Evolutionary conservation across 352 stramenopile genomes (phyloP).

Genomic region (Thalassiosira livingstoniorum): DNA sequence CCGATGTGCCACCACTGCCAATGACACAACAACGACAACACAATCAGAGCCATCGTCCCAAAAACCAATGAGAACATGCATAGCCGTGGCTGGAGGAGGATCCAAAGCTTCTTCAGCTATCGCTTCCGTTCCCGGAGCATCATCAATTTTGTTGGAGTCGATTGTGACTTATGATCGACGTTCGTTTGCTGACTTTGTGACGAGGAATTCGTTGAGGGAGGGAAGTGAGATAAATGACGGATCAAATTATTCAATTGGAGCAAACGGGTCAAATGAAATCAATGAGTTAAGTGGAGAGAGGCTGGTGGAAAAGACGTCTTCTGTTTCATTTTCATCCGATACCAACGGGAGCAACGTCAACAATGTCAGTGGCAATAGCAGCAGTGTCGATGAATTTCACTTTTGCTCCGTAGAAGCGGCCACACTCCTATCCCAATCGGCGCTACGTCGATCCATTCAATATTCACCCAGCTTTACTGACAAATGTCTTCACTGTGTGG

Average conservation of each 20-base stretch:
- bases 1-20: background rate
- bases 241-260: background rate
- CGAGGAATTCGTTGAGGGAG: slow-evolving; percentile 25
- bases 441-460: slow-evolving; percentile 58
- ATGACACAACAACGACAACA: background rate
- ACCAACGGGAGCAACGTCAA: background rate
- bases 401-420: slow-evolving; percentile 66
- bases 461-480: slow-evolving; percentile 47
- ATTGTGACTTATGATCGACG: slow-evolving; percentile 71
- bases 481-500: slow-evolving; percentile 46
- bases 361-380: background rate
- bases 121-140: slow-evolving; percentile 70
- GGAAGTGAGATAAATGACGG: background rate
- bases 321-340: background rate
- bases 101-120: slow-evolving; percentile 66
- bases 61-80: slow-evolving; percentile 47
- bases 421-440: slow-evolving; percentile 55
- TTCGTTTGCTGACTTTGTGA: slow-evolving; percentile 72
- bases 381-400: slow-evolving; percentile 34
- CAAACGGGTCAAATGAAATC: no score
- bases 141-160: slow-evolving; percentile 69
- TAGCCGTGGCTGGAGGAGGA: slow-evolving; percentile 75
- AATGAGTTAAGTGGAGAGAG: background rate
- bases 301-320: background rate
- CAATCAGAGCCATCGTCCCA: background rate